Evolutionary conservation across 345 rosid genomes (phyloP).

Genomic region (Eucalyptus sp.): DNA sequence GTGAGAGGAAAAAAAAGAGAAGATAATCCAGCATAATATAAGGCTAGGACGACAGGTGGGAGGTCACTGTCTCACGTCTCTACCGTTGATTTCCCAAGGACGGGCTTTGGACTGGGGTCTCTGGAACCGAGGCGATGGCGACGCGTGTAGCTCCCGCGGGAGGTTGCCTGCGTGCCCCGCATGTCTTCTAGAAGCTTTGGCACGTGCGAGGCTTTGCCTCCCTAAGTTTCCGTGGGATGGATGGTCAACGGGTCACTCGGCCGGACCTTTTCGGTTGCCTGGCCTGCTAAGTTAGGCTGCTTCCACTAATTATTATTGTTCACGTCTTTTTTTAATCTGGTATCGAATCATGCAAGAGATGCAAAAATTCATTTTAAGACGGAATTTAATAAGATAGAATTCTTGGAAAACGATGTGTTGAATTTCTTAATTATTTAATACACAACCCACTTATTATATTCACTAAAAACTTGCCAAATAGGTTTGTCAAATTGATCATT

Average conservation of each 20-base stretch:
- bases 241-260: not conserved
- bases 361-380: fast-evolving
- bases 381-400: not conserved
- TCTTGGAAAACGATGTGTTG: not conserved
- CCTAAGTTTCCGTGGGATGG: not conserved
- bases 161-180: not conserved
- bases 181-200: not conserved
- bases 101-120: not conserved
- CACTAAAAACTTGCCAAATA: not conserved
- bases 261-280: not conserved
- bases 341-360: not conserved
- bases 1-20: too few relatives aligned
- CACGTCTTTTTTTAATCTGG: not conserved
- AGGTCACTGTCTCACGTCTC: not conserved
- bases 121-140: not conserved
- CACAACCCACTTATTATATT: not conserved
- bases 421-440: not conserved
- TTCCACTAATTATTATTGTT: not conserved
- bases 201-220: not conserved
- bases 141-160: not conserved
- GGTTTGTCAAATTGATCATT: not conserved
- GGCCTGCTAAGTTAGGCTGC: not conserved
- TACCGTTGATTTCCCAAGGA: not conserved
- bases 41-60: too few relatives aligned
- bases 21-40: too few relatives aligned